A percentile compares a stretch with the other conserved stretches of the same genome.
Evolutionary conservation across 2,329 filamentous ascomycete species (phyloP).

Genomic region (Alternaria sp.): DNA sequence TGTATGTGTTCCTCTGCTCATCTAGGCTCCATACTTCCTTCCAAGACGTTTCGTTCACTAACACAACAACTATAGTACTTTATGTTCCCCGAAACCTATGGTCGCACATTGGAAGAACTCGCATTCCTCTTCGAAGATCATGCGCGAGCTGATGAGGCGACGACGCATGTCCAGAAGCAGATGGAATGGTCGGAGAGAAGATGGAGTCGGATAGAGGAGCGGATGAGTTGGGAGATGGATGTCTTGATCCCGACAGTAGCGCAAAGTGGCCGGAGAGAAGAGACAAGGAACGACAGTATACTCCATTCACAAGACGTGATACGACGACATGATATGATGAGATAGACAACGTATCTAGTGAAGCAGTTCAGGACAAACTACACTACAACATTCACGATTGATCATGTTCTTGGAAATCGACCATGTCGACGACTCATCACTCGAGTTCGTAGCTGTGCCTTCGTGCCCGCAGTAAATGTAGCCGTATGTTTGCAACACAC

Average conservation of each 20-base stretch:
- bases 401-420: too few relatives aligned
- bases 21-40: not conserved
- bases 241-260: slow-evolving; percentile 10
- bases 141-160: slow-evolving; percentile 40
- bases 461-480: too few relatives aligned
- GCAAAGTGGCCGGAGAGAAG: not conserved
- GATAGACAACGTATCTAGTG: not conserved
- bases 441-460: too few relatives aligned
- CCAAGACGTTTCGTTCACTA: not conserved
- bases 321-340: not conserved
- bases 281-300: not conserved
- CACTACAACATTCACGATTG: not conserved
- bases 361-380: not conserved
- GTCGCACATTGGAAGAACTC: slow-evolving; percentile 74
- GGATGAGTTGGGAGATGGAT: slow-evolving; percentile 27
- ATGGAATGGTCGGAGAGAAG: slow-evolving; percentile 31
- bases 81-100: slow-evolving; percentile 75
- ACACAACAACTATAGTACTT: slow-evolving; percentile 56
- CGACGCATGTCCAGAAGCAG: slow-evolving; percentile 41
- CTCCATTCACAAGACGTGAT: not conserved
- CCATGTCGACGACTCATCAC: too few relatives aligned
- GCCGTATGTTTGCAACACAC: too few relatives aligned
- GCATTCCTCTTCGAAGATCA: slow-evolving; percentile 54
- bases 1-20: slow-evolving; percentile 17
- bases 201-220: slow-evolving; percentile 12